Conservation (phyloP, 352 stramenopile species). For the Globisporangium cederbergense region DNA sequence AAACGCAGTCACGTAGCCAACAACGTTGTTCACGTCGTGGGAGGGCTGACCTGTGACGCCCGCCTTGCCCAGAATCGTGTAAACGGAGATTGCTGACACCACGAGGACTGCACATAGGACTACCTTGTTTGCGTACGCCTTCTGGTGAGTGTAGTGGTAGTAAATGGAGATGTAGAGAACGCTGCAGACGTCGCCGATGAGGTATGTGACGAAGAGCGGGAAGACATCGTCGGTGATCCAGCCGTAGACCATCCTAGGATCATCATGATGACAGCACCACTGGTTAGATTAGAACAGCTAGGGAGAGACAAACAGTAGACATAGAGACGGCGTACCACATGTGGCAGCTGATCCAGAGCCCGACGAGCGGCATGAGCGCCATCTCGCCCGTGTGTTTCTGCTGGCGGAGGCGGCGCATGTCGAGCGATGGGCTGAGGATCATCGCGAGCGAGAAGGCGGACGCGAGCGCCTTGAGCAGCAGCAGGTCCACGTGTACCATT, state of each 20-base stretch:
- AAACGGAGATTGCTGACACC: not conserved
- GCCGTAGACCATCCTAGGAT: conserved; percentile 14
- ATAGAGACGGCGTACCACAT: conserved; percentile 20
- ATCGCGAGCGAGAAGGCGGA: conserved; percentile 26
- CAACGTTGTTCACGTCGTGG: not conserved
- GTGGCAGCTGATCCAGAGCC: conserved; percentile 9
- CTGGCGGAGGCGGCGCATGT: conserved; percentile 1
- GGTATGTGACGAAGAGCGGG: conserved; percentile 30
- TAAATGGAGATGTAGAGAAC: conserved; percentile 25
- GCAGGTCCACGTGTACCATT: conserved; percentile 1
- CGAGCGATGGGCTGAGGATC: conserved; percentile 26
- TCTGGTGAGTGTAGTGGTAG: conserved; percentile 15
- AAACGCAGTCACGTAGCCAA: conserved; percentile 27
- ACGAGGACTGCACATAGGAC: not conserved
- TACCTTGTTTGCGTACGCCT: conserved; percentile 5
- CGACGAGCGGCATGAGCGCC: conserved; percentile 15
- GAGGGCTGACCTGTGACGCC: conserved; percentile 8
- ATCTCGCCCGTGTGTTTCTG: conserved; percentile 16
- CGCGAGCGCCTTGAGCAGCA: conserved; percentile 18
- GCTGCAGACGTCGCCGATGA: conserved; percentile 24
- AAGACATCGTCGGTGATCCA: conserved; percentile 21
- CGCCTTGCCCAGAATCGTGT: conserved; percentile 16
- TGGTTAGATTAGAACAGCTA: not conserved
- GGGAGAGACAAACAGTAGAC: no score
- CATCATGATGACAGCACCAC: not conserved